Evolutionary conservation across 2,329 filamentous ascomycete genomes (phyloP), one percentile per base, ranked within the genome.

Genomic region (Aspergillus neotritici): DNA sequence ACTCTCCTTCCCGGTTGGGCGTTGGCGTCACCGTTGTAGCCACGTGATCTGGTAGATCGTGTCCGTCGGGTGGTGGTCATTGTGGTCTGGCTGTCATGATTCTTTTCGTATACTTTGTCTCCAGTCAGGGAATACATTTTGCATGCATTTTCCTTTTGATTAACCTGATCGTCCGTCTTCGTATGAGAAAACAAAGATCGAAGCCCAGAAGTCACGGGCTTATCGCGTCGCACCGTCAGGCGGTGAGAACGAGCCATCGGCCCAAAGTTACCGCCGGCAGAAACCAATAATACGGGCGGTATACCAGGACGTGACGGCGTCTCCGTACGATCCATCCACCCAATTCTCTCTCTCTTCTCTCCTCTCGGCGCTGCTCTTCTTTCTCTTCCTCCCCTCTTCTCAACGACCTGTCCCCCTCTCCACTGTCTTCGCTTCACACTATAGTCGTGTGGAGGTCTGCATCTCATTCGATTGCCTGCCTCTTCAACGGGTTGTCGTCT

Each of bases 331-430:
- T 25, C 21, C 21, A 25, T 44, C 43, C 32, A 40, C 25, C 42
- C 25, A 21, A 37, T 36, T 38, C 12, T 44, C 32, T 16, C 14
- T 41, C 31, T 31, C 30, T 37, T 9, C 21, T 25, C 21, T 9
- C 7, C 21, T 25, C 21, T 25, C 21, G 21, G 21, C 21, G 21
- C 21, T 25, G 30, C 41, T 45, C 32, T 40, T 41, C 30, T 40
- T 39, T 16, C 42, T 45, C 41, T 39, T 35, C 33, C 40, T 31
- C 46, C 40, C 40, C 40, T 51, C 43, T 51, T 48, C 47, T 42
- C 50, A 46, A 45, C 47, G 30, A 37, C 43, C 39, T 49, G 15
- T 46, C 49, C 41, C 34, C 39, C 43, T 44, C 37, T 40, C 41
- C 25, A 36, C 39, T 41, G 33, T 30, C 48, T 46, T 49, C 28